Evolutionary conservation across 371 early-diverging fungal genomes (phyloP), one percentile per base, ranked within the genome.

Genomic region (Smittium culicis): DNA sequence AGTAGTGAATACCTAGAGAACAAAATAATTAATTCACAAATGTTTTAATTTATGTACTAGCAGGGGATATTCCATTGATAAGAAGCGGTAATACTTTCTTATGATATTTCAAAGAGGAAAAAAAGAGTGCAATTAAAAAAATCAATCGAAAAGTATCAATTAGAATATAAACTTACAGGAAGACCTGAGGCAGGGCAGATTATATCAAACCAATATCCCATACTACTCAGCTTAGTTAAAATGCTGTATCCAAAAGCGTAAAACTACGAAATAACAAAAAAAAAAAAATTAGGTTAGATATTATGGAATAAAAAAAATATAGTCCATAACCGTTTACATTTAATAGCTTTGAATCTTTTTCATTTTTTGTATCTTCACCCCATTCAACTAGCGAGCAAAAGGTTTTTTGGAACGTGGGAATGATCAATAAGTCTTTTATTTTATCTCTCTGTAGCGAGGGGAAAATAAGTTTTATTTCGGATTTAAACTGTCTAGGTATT

Each of bases 171-270:
- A 35, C 5, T 55, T 35, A 66, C 66, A 0, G 94, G 90, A 77
- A 83, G 88, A 1, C 95, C 95, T 8, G 91, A 90, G 33, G 91
- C 89, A n/a, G 95, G 94, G 73, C 94, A 94, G 35, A 91, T 91
- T 54, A 90, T 74, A 78, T 94, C 95, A 0, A 88, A 88, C 92
- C 92, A 94, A 81, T 85, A 82, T 17, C 89, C 90, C 29, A 73
- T 68, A 3, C 72, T 70, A 35, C 73, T 77, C 17, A 93, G 73
- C 1, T 79, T 73, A 8, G 77, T 67, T 25, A 83, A 82, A 0
- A 90, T 69, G 16, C 66, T 70, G 31, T 79, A 78, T 2, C 85
- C 90, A 85, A 87, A 91, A n/a, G 79, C 69, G 60, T 88, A 77
- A 74, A 91, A 90, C 86, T 88, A 72, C 32, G 28, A 70, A 34